A percentile compares a stretch with the other conserved stretches of the same genome.
phyloP scores from a whole-genome alignment of 768 basidiomycete species.

The Pulveroboletus sp. region DNA sequence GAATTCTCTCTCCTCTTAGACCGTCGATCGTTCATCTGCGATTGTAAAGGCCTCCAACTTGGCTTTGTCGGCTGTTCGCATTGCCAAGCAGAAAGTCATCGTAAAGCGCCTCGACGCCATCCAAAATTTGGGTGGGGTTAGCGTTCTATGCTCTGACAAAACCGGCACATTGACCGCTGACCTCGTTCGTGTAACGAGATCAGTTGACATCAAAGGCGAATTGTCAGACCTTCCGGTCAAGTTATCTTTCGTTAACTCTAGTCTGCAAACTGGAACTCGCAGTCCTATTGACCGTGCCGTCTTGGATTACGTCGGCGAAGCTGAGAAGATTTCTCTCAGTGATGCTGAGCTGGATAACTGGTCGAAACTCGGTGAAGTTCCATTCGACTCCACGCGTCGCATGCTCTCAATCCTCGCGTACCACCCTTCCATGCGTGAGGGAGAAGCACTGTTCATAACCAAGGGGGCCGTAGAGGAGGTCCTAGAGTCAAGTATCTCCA shows the following conservation, averaged over 20 bases:
- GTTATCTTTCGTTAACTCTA: conserved; percentile 31
- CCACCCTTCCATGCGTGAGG: conserved; percentile 7
- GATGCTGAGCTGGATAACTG: conserved; percentile 16
- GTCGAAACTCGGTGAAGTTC: conserved; percentile 33
- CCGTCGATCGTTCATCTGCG: conserved; percentile 13
- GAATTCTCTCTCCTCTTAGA: neutral
- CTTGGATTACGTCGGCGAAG: conserved; percentile 22
- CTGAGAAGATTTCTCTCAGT: conserved; percentile 7
- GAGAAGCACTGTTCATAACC: conserved; percentile 25
- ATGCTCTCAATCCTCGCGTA: conserved; percentile 34
- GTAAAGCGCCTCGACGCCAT: conserved; percentile 60
- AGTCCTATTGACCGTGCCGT: conserved; percentile 34
- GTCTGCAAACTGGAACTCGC: conserved; percentile 32
- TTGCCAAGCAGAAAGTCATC: conserved; percentile 55
- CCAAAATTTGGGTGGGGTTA: conserved; percentile 56
- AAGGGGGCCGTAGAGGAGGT: conserved; percentile 32
- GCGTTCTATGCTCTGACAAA: conserved; percentile 56
- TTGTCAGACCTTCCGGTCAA: conserved; percentile 22
- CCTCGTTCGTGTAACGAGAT: conserved; percentile 35
- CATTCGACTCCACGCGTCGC: conserved; percentile 34
- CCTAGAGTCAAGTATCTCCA: conserved; percentile 25
- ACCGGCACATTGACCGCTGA: conserved; percentile 54
- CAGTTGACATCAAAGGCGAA: conserved; percentile 19
- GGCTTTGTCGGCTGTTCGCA: conserved; percentile 51
- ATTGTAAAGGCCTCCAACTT: conserved; percentile 54